Evolutionary conservation across 441 rosid genomes (phyloP).

Genomic region (Corymbia citriodora): DNA sequence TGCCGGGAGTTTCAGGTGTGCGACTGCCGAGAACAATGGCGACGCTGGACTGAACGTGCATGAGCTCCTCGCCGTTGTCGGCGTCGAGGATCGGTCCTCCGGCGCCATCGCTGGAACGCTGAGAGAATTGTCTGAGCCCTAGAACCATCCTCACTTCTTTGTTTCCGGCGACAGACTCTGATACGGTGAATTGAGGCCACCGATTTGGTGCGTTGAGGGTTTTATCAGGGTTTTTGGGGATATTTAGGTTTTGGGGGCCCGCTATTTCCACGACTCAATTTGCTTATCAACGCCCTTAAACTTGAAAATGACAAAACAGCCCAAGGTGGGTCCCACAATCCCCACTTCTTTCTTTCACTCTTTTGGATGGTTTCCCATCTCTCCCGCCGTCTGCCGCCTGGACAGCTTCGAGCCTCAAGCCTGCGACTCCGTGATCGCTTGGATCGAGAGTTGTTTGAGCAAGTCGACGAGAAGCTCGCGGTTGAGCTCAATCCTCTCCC

Average conservation of each 20-base stretch:
- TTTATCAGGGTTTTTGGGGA: neutral
- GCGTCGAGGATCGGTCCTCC: slow-evolving; percentile 62
- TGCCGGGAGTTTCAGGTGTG: slow-evolving; percentile 66
- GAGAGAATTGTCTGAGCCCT: slow-evolving; percentile 61
- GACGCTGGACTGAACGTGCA: slow-evolving; percentile 63
- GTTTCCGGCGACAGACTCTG: neutral
- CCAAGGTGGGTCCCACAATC: neutral
- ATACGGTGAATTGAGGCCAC: neutral
- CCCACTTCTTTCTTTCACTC: neutral
- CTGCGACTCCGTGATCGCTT: neutral
- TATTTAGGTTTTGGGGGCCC: neutral
- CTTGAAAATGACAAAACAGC: neutral
- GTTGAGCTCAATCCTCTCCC: neutral
- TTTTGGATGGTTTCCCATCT: no score
- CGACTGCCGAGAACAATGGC: slow-evolving; percentile 58
- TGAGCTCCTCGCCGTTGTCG: slow-evolving; percentile 63
- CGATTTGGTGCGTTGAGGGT: neutral
- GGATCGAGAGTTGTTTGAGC: neutral
- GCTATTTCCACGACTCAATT: neutral
- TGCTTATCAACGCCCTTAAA: neutral
- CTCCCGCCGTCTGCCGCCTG: neutral
- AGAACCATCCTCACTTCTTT: slow-evolving; percentile 28
- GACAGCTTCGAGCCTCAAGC: neutral
- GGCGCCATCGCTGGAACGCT: slow-evolving; percentile 38
- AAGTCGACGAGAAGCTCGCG: neutral